Base-by-base conservation (phyloP, 1,139 yeast species). In the Scheffersomyces stambukii region DNA sequence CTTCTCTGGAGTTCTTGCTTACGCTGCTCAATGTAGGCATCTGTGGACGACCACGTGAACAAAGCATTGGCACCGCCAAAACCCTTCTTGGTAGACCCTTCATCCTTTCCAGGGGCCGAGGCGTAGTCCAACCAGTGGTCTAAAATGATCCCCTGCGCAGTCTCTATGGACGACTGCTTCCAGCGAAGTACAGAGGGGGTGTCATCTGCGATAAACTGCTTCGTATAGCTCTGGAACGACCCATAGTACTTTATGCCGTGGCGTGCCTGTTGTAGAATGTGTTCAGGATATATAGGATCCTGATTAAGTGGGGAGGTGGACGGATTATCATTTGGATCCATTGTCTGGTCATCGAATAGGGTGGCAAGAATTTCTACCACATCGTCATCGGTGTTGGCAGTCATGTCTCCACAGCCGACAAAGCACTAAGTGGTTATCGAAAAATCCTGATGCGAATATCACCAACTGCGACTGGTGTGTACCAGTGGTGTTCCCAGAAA, bases 31-130 rank as follows among this genome's bases (percentile, higher is more conserved):
- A 65, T 54, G 35, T 64, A 63, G 7, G 60, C 52, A 31, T 66
- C 72, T 13, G 63, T 59, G 1, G 72, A 63, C 6, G 71, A 62
- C 74, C 74, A 67, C 27, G 58, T 53, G 35, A 67, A 67, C 25
- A 66, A 49, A 11, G 64, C 57, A 38, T 55, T 60, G n/a, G 61
- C 54, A n/a, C 19, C 3, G 19, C 19, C 8, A n/a, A 16, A 8
- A 4, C 18, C 18, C 8, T 8, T 16, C 8, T 8, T 8, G 18
- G 8, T 16, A 8, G 8, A 6, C 6, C 18, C n/a, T 11, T 7
- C 11, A 5, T 10, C 7, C 11, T 18, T 18, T 3, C 10, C 20
- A 5, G 17, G 3, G 41, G 44, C 16, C 42, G 30, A 32, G n/a
- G n/a, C n/a, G n/a, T n/a, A n/a, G 38, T 29, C 25, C 9, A 32